Conservation (phyloP, 2,329 filamentous ascomycete genomes). For the Westerdykella aurantiaca region DNA sequence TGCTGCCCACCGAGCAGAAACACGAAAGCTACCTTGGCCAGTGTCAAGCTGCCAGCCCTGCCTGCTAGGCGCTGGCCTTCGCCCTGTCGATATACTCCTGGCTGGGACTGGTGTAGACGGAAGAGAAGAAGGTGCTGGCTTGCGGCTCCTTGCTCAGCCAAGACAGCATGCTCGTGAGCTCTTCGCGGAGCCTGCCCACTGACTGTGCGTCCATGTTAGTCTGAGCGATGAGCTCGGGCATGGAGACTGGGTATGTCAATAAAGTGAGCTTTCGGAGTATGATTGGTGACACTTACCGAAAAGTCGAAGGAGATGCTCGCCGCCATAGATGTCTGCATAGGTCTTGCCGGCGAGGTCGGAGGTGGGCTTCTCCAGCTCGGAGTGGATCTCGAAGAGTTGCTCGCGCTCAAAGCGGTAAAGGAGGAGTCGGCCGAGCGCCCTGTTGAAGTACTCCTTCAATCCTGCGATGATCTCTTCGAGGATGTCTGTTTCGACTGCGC, state of each 20-base stretch:
- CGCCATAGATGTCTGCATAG: slow-evolving; percentile 79
- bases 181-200: slow-evolving; percentile 79
- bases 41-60: too few relatives aligned
- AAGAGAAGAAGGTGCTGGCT: slow-evolving; percentile 69
- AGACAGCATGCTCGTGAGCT: slow-evolving; percentile 75
- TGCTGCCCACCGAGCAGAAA: too few relatives aligned
- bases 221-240: slow-evolving; percentile 90
- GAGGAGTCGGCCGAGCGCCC: slow-evolving; percentile 77
- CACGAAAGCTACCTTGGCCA: too few relatives aligned
- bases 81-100: slow-evolving; percentile 68
- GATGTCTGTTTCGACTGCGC: slow-evolving; percentile 71
- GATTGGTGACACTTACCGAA: slow-evolving; percentile 58
- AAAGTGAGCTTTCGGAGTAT: neutral
- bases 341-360: slow-evolving; percentile 64
- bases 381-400: slow-evolving; percentile 74
- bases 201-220: slow-evolving; percentile 97
- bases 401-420: slow-evolving; percentile 91
- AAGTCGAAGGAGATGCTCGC: slow-evolving; percentile 82
- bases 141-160: slow-evolving; percentile 70
- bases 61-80: slow-evolving; percentile 29
- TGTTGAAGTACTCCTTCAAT: slow-evolving; percentile 90
- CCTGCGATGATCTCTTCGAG: slow-evolving; percentile 84
- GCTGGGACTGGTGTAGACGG: slow-evolving; percentile 66
- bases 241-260: slow-evolving; percentile 57
- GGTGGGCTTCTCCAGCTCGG: slow-evolving; percentile 58